Conservation (phyloP, 2,329 filamentous ascomycete species). For the Colletotrichum sp. region DNA sequence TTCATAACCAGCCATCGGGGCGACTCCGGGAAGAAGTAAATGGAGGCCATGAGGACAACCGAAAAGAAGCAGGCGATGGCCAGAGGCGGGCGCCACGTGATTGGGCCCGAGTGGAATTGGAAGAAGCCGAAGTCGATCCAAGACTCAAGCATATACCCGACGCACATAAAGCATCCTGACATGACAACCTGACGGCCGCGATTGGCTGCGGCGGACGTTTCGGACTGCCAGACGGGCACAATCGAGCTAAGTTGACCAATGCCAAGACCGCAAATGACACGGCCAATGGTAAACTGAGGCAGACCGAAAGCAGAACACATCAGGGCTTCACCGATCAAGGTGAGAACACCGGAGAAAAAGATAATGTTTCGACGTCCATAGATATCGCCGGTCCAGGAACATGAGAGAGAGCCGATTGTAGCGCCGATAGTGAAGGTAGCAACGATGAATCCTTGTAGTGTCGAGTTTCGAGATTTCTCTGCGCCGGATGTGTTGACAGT, state of each 20-base stretch:
- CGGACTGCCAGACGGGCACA: constrained; percentile 45
- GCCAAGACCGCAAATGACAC: constrained; percentile 56
- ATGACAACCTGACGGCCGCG: constrained; percentile 45
- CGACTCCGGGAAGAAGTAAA: constrained; percentile 40
- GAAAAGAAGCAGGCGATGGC: constrained; percentile 37
- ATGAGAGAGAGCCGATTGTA: constrained; percentile 38
- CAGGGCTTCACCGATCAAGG: constrained; percentile 53
- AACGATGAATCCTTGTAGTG: constrained; percentile 40
- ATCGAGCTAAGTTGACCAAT: constrained; percentile 40
- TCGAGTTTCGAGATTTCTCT: constrained; percentile 34
- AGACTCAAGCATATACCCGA: constrained; percentile 37
- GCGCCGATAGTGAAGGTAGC: constrained; percentile 41
- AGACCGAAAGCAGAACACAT: constrained; percentile 51
- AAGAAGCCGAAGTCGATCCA: constrained; percentile 51
- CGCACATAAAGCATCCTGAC: constrained; percentile 26
- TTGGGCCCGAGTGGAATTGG: constrained; percentile 28
- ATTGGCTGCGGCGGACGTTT: constrained; percentile 42
- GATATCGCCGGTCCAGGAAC: constrained; percentile 45
- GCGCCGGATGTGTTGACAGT: constrained; percentile 35
- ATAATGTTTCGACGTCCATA: constrained; percentile 57
- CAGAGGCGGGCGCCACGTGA: constrained; percentile 38
- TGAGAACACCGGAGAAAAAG: constrained; percentile 51
- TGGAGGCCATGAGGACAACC: constrained; percentile 33
- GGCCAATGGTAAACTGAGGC: constrained; percentile 54
- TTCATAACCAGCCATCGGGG: constrained; percentile 41